Conservation (phyloP, 2,329 filamentous ascomycete species). For the Periglandula ipomoeae region DNA sequence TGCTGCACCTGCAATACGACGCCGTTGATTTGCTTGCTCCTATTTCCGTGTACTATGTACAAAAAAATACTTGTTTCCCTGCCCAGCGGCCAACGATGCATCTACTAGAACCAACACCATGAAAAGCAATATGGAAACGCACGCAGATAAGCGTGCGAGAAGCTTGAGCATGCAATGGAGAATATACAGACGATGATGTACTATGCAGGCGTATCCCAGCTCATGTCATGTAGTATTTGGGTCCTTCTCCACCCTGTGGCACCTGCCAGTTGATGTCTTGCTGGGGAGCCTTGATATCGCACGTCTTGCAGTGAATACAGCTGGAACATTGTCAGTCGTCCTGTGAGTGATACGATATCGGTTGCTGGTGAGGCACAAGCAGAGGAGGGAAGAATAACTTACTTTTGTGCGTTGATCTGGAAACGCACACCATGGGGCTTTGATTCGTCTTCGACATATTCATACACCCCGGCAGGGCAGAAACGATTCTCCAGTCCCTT, state of each 20-base stretch:
- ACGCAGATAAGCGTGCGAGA: constrained; percentile 18
- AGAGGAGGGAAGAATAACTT: constrained; percentile 32
- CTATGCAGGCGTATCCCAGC: constrained; percentile 5
- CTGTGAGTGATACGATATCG: too few species aligned
- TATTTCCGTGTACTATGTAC: background rate
- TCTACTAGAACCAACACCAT: background rate
- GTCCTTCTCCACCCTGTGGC: constrained; percentile 79
- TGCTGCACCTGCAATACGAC: background rate
- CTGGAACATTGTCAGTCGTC: constrained; percentile 32
- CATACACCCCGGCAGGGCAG: constrained; percentile 94
- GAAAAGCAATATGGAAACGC: background rate
- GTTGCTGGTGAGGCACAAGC: background rate
- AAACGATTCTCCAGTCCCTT: constrained; percentile 94
- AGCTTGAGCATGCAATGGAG: too few species aligned
- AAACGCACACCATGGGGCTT: constrained; percentile 87
- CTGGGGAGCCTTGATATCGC: constrained; percentile 93
- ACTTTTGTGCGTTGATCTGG: constrained; percentile 98
- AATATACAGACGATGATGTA: too few species aligned
- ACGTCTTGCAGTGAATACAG: constrained; percentile 99
- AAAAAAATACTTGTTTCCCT: background rate
- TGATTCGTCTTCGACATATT: constrained; percentile 87
- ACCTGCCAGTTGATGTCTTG: constrained; percentile 98
- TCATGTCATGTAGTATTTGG: constrained; percentile 63
- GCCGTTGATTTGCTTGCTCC: background rate
- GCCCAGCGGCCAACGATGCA: constrained; percentile 5